Percentiles rank a stretch among this genome's conserved stretches.
Evolutionary conservation across 805 yeast species (phyloP).

Genomic region (Pichia manshurica): DNA sequence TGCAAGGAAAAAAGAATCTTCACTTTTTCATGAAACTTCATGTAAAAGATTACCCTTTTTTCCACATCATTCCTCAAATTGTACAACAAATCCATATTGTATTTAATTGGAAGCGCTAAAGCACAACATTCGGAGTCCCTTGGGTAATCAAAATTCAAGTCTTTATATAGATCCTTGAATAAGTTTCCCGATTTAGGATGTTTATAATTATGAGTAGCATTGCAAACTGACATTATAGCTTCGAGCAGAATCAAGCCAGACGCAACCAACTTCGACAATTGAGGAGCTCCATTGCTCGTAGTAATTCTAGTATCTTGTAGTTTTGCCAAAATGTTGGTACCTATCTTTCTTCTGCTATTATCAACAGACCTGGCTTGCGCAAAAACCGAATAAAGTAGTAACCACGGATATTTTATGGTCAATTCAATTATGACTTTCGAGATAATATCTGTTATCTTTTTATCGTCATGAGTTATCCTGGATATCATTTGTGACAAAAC

Average conservation of each 20-base stretch:
- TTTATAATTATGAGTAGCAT: constrained; percentile 5
- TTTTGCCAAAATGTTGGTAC: constrained; percentile 38
- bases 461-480: constrained; percentile 61
- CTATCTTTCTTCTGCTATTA: constrained; percentile 40
- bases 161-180: constrained; percentile 29
- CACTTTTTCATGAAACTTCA: constrained; percentile 60
- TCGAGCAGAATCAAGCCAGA: constrained; percentile 35
- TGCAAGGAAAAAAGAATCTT: constrained; percentile 76
- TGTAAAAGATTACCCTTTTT: constrained; percentile 35
- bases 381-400: constrained; percentile 78
- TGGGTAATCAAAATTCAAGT: constrained; percentile 34
- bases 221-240: constrained; percentile 39
- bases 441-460: constrained; percentile 49
- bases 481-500: constrained; percentile 84
- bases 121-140: constrained; percentile 27
- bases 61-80: constrained; percentile 18
- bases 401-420: constrained; percentile 65
- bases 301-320: constrained; percentile 19
- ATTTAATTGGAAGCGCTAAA: constrained; percentile 69
- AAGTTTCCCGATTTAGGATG: constrained; percentile 9
- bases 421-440: constrained; percentile 52
- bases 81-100: constrained; percentile 67
- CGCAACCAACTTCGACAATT: constrained; percentile 20
- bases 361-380: constrained; percentile 61
- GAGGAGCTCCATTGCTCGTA: constrained; percentile 5